Base-by-base conservation (phyloP, 1,139 yeast species). In the Hyphopichia wangnamkhiaoensis region DNA sequence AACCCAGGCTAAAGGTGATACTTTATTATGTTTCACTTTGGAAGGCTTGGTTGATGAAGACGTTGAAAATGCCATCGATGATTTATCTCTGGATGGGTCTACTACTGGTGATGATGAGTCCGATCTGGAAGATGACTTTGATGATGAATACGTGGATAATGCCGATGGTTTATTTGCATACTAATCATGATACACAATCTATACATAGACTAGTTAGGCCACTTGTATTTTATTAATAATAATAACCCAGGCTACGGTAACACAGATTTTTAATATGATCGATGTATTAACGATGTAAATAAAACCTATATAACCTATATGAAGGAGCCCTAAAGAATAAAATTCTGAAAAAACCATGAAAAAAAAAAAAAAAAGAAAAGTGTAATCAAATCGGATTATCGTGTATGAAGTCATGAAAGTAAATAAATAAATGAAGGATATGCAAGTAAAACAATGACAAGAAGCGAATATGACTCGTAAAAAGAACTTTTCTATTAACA, bases 1-100 rank as follows among this genome's bases (percentile, higher is more conserved):
- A 20, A 76, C 87, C 4, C 81, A 74, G 44, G 67, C 86, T 36
- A 91, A 91, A 67, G 95, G 95, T 47, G 98, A 93, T 56, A 83
- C 87, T 0, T 71, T 93, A 48, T 76, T 85, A 47, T 80, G 82
- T 49, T 68, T 84, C 50, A 74, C 81, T 24, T 66, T 84, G 50
- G 83, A 77, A 49, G 80, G 80, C 0, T 59, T 73, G 40, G 71
- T 65, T 13, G 64, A 61, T 33, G 68, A 62, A 14, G 56, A 49
- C 15, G 49, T 39, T 15, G 54, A 45, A 8, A 44, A 46, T 5
- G 59, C 42, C 20, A 35, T 49, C 29, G 68, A 56, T 17, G 47
- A 53, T 1, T 12, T 25, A 10, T 24, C 29, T 4, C 19, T 16
- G 19, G 53, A 45, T 46, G 63, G 43, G 17, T 45, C 54, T 3